Evolutionary conservation across 495 filamentous ascomycete genomes (phyloP), one percentile per base, ranked within the genome.

Genomic region (Ascodesmis nigricans): DNA sequence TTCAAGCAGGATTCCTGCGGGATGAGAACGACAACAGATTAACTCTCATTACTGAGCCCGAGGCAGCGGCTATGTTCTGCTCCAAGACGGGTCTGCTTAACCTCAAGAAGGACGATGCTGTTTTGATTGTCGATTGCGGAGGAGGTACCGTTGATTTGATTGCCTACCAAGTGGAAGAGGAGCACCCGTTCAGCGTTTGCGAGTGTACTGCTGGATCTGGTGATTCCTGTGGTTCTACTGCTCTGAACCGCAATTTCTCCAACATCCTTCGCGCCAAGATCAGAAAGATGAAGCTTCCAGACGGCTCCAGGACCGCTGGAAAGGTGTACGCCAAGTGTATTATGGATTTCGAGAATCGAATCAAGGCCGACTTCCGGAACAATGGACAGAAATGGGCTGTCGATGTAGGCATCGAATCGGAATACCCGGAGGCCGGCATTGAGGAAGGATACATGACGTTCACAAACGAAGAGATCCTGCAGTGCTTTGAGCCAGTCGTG

Each of bases 391-490:
- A 78, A 50, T 80, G 75, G 75, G 75, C 75, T 6, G 75, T 80
- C n/a, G 75, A 80, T 53, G 66, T 80, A 35, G 29, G 50, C 44
- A 78, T 80, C 30, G 75, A 80, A 54, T 69, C 74, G 1, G 75
- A 80, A 44, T 79, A 75, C 53, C 74, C 75, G 5, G 74, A 80
- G 44, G 75, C 75, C 9, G 74, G 71, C 22, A 78, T 80, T 38
- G 75, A 78, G 50, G 75, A 80, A 40, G 71, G 75, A 8, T 80
- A 76, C 48, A 80, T 80, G 75, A 77, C 73, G 0, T 80, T 80
- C 50, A 80, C 71, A 16, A 78, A 80, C 40, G 75, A 79, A 50
- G 75, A 80, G 51, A 80, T 80, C 39, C 57, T 80, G 31, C 74
- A 78, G 52, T 80, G 75, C 53, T 80, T 79, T 42, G 75, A 78